phyloP scores from a whole-genome alignment of 1,139 yeast species.

The Candida sanyaensis region DNA sequence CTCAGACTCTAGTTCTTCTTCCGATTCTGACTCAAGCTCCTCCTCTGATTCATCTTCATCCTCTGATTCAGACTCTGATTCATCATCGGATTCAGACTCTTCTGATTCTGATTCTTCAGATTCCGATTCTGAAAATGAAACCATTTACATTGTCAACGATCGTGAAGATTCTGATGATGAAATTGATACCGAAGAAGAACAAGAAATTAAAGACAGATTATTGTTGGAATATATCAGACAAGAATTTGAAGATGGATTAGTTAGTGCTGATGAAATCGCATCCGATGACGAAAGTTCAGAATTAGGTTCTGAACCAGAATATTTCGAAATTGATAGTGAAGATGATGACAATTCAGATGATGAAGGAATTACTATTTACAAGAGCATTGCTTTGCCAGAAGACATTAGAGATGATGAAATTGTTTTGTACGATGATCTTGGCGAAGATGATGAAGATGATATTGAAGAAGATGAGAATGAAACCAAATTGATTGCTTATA shows the following conservation, averaged over 20 bases:
- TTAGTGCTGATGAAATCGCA: slow-evolving; percentile 31
- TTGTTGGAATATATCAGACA: slow-evolving; percentile 44
- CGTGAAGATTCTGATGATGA: slow-evolving; percentile 21
- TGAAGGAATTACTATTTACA: slow-evolving; percentile 48
- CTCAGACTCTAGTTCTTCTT: neutral
- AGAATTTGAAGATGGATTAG: slow-evolving; percentile 36
- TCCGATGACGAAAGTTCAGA: slow-evolving; percentile 30
- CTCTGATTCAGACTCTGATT: no score
- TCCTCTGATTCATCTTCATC: no score
- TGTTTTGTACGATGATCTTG: slow-evolving; percentile 23
- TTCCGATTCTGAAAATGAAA: slow-evolving; percentile 13
- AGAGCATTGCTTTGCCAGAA: slow-evolving; percentile 44
- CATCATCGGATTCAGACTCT: no score
- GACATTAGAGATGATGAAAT: slow-evolving; percentile 30
- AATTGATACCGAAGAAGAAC: slow-evolving; percentile 32
- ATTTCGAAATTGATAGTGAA: slow-evolving; percentile 33
- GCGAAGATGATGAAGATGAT: slow-evolving; percentile 25
- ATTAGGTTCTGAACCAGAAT: slow-evolving; percentile 34
- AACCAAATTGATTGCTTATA: slow-evolving; percentile 27
- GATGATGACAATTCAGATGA: slow-evolving; percentile 26
- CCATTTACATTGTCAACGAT: slow-evolving; percentile 30
- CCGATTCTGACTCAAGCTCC: neutral
- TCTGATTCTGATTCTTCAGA: slow-evolving; percentile 1
- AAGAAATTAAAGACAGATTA: slow-evolving; percentile 35
- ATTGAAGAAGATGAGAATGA: slow-evolving; percentile 17